Conservation (phyloP, 2,329 filamentous ascomycete genomes). For the Aspergillus felis region DNA sequence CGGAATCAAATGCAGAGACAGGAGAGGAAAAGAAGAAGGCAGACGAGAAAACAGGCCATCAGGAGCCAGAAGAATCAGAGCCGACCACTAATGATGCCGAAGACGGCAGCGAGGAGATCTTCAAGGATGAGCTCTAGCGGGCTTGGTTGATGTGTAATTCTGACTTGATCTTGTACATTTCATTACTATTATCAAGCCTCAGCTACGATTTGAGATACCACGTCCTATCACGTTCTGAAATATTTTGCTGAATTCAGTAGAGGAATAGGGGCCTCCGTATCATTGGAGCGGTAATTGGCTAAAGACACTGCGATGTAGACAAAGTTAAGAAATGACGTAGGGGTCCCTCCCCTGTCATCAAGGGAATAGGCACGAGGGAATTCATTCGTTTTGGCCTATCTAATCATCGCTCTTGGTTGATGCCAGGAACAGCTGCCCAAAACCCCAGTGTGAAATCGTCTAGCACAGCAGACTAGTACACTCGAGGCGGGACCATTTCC, state of each 20-base stretch:
- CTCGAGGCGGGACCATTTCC: neutral
- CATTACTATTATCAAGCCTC: neutral
- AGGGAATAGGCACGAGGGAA: neutral
- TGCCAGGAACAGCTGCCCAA: neutral
- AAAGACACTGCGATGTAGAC: neutral
- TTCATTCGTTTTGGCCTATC: neutral
- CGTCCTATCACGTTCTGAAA: neutral
- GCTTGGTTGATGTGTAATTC: neutral
- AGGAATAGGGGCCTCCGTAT: neutral
- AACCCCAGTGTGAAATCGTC: neutral
- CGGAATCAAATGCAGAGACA: conserved; percentile 3
- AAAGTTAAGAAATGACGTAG: neutral
- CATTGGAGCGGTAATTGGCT: neutral
- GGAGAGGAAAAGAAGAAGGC: conserved; percentile 9
- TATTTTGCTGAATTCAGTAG: neutral
- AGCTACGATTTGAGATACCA: neutral
- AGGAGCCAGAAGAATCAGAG: conserved; percentile 2
- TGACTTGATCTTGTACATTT: neutral
- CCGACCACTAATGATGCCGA: conserved; percentile 11
- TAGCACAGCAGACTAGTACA: neutral
- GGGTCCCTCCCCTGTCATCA: neutral
- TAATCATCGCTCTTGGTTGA: neutral
- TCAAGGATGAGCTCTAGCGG: conserved; percentile 34
- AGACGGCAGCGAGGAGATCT: conserved; percentile 37
- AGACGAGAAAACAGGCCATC: conserved; percentile 5